A percentile compares a stretch with the other conserved stretches of the same genome.
These are phyloP conservation scores for Alternaria atra DNA, from an alignment of 2,329 filamentous ascomycete genomes.

Conservation along the genomic window DNA sequence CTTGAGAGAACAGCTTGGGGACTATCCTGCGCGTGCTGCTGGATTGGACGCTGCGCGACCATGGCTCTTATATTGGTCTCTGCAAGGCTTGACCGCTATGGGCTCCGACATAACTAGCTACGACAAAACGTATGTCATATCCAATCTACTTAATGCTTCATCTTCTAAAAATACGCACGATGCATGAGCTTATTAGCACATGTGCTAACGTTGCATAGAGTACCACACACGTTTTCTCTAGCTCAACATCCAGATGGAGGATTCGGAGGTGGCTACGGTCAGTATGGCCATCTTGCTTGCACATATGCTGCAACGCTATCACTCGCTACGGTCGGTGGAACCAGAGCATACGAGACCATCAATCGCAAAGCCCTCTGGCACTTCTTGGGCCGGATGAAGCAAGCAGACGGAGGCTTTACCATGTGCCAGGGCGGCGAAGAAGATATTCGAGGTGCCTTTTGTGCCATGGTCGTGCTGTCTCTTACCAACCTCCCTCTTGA, in stretches of 20 bases:
- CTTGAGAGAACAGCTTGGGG: conserved; percentile 63
- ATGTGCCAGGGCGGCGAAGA: conserved; percentile 88
- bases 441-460: conserved; percentile 93
- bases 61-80: conserved; percentile 94
- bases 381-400: conserved; percentile 88
- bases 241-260: conserved; percentile 86
- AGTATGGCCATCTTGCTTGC: conserved; percentile 86
- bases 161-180: background rate
- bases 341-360: conserved; percentile 76
- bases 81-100: conserved; percentile 77
- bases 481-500: conserved; percentile 84
- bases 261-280: conserved; percentile 93
- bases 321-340: conserved; percentile 78
- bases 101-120: conserved; percentile 76
- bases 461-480: conserved; percentile 83
- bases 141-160: background rate
- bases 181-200: background rate
- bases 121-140: conserved; percentile 66
- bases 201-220: conserved; percentile 49
- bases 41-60: conserved; percentile 85
- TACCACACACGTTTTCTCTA: conserved; percentile 77
- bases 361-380: conserved; percentile 88
- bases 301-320: conserved; percentile 86
- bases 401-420: conserved; percentile 86
- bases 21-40: conserved; percentile 75